These are phyloP conservation scores for Cercophora sp. DNA, from an alignment of 495 filamentous ascomycete genomes.

Conservation along the genomic window DNA sequence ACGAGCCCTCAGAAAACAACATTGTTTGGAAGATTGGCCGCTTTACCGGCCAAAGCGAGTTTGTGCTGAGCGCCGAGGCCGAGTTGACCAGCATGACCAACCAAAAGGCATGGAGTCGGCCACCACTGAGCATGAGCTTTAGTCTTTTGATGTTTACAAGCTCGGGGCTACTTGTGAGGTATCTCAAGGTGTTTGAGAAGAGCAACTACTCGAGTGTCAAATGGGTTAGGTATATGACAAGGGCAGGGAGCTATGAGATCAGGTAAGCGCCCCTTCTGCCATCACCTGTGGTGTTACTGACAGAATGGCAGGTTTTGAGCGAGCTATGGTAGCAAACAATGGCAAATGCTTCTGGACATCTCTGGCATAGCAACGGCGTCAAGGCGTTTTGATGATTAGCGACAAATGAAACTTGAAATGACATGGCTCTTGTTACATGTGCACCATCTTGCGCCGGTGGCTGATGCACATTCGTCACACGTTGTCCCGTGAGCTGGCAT, in stretches of 20 bases:
- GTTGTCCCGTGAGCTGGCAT: too few species aligned
- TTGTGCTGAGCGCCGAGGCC: slow-evolving; percentile 89
- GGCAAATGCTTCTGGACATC: too few species aligned
- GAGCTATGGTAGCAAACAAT: too few species aligned
- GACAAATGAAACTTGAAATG: too few species aligned
- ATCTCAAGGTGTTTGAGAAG: slow-evolving; percentile 99
- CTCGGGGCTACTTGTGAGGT: slow-evolving; percentile 84
- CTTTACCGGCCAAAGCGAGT: slow-evolving; percentile 94
- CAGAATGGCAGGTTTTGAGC: too few species aligned
- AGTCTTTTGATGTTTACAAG: slow-evolving; percentile 97
- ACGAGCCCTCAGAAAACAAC: slow-evolving; percentile 95
- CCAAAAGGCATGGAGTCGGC: slow-evolving; percentile 95
- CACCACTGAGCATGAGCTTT: slow-evolving; percentile 88
- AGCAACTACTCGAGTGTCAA: slow-evolving; percentile 97
- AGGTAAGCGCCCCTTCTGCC: slow-evolving; percentile 43
- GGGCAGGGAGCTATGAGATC: slow-evolving; percentile 81
- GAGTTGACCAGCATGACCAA: slow-evolving; percentile 94
- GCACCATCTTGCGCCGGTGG: too few species aligned
- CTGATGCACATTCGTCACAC: too few species aligned
- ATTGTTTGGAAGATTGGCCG: slow-evolving; percentile 99
- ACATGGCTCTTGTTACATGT: too few species aligned
- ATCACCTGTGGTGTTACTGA: too few species aligned
- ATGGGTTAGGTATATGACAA: slow-evolving; percentile 99
- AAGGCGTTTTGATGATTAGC: too few species aligned
- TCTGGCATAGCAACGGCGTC: too few species aligned